Evolutionary conservation across 2,329 filamentous ascomycete species (phyloP).

Genomic region (Phoma sp.): DNA sequence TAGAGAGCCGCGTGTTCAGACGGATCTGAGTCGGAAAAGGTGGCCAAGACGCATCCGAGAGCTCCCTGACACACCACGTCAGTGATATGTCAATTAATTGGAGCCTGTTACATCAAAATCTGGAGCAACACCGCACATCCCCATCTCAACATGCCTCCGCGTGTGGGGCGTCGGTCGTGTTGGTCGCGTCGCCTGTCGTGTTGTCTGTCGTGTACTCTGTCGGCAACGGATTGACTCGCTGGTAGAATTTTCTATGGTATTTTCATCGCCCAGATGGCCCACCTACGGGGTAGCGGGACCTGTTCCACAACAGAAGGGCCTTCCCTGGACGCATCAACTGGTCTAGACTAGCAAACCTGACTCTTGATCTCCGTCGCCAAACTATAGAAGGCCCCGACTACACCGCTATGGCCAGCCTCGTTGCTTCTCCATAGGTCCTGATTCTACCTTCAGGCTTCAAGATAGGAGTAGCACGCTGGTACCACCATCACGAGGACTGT

Average conservation of each 20-base stretch:
- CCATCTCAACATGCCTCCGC: constrained; percentile 5
- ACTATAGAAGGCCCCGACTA: not conserved
- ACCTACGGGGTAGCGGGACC: not conserved
- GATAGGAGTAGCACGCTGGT: constrained; percentile 2
- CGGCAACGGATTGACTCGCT: not conserved
- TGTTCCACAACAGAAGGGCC: not conserved
- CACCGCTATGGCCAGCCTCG: constrained; percentile 7
- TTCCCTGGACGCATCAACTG: not conserved
- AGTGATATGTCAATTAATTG: constrained; percentile 16
- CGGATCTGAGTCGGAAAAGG: constrained; percentile 4
- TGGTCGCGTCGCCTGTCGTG: not conserved
- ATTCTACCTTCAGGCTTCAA: not conserved
- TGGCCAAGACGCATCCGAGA: constrained; percentile 13
- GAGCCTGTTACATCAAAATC: constrained; percentile 8
- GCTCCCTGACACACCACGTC: constrained; percentile 7
- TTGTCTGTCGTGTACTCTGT: not conserved
- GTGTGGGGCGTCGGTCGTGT: not conserved
- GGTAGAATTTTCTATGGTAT: not conserved
- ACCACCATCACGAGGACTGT: constrained; percentile 7
- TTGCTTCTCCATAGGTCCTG: constrained; percentile 1
- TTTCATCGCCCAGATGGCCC: not conserved
- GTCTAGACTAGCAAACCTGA: constrained; percentile 10
- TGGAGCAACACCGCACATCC: constrained; percentile 6
- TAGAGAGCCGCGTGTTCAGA: constrained; percentile 11
- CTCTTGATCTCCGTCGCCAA: not conserved